These are phyloP conservation scores for Aspergillus sclerotioniger DNA, from an alignment of 495 filamentous ascomycete genomes.

Conservation along the genomic window DNA sequence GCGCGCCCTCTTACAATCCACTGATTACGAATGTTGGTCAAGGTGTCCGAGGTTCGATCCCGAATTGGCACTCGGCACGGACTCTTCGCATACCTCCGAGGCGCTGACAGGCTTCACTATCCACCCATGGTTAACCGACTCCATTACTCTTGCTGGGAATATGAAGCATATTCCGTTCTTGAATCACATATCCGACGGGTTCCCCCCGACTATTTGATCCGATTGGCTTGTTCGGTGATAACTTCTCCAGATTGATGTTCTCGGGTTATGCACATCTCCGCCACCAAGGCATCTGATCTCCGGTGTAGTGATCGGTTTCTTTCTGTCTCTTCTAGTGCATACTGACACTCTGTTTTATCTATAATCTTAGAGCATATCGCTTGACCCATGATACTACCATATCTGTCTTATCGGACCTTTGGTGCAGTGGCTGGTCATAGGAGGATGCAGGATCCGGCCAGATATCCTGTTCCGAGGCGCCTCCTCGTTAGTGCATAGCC, in stretches of 20 bases:
- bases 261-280: background rate
- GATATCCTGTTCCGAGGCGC: background rate
- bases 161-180: background rate
- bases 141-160: no score
- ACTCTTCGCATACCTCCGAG: no score
- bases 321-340: no score
- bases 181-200: background rate
- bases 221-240: background rate
- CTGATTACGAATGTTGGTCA: no score
- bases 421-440: background rate
- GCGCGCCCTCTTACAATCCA: no score
- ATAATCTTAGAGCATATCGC: no score
- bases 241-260: background rate
- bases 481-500: background rate
- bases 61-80: no score
- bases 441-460: background rate
- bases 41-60: no score
- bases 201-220: background rate
- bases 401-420: background rate
- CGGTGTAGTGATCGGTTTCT: no score
- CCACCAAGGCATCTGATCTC: background rate
- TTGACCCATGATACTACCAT: background rate
- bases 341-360: no score
- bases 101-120: no score
- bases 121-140: no score